phyloP scores from a whole-genome alignment of 805 yeast genomes.

The Pichia insulana region DNA sequence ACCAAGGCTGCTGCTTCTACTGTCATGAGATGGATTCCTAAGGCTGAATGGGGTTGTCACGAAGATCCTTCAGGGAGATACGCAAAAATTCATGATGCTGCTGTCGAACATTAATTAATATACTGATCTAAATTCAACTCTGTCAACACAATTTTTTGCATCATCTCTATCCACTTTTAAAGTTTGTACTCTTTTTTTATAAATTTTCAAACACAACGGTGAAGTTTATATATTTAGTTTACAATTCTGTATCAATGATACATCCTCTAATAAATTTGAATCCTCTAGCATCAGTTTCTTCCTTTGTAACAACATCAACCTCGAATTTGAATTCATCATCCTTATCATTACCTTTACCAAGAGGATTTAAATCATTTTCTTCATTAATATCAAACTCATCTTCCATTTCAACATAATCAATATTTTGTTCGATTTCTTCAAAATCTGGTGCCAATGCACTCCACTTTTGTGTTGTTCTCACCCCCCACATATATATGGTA shows the following conservation, averaged over 20 bases:
- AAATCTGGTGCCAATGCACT: conserved; percentile 95
- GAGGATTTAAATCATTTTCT: conserved; percentile 40
- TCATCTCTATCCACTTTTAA: too few species aligned
- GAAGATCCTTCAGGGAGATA: conserved; percentile 98
- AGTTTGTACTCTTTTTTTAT: too few species aligned
- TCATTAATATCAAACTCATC: conserved; percentile 77
- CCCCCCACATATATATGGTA: conserved; percentile 70
- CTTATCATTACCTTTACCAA: conserved; percentile 46
- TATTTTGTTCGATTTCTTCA: conserved; percentile 87
- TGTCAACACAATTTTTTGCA: background rate
- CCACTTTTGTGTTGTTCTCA: conserved; percentile 85
- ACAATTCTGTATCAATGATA: conserved; percentile 35
- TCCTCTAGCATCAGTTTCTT: conserved; percentile 65
- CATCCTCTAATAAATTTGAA: conserved; percentile 48
- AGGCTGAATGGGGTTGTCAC: conserved; percentile 99
- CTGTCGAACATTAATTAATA: conserved; percentile 27
- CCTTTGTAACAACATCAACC: conserved; percentile 61
- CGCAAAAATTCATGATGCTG: conserved; percentile 80
- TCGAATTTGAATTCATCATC: conserved; percentile 52
- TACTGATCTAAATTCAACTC: too few species aligned
- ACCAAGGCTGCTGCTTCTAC: conserved; percentile 88
- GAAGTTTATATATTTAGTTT: background rate
- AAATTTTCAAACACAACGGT: too few species aligned
- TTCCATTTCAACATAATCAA: conserved; percentile 78
- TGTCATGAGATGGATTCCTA: conserved; percentile 99